Percentiles rank a stretch among this genome's conserved stretches.
Conservation (phyloP, 306 rosid genomes). For the Geum urbanum region DNA sequence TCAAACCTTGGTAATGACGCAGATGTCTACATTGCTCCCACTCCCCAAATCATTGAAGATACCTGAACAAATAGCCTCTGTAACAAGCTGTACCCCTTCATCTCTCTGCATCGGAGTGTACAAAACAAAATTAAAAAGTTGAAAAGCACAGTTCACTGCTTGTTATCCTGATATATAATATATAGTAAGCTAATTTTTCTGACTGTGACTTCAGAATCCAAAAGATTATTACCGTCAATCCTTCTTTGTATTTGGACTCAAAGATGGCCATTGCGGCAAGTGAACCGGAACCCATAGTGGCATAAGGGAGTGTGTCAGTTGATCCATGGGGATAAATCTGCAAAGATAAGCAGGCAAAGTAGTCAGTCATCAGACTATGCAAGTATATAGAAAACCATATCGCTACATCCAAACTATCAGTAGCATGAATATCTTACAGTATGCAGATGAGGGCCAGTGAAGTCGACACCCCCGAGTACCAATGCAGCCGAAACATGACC, state of each 20-base stretch:
- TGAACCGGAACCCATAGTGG: slow-evolving; percentile 64
- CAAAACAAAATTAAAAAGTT: background rate
- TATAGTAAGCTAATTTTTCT: background rate
- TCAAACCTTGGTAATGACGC: slow-evolving; percentile 91
- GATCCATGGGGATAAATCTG: slow-evolving; percentile 94
- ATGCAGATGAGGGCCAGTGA: slow-evolving; percentile 89
- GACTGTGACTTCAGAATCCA: background rate
- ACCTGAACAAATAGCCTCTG: slow-evolving; percentile 91
- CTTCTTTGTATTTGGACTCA: slow-evolving; percentile 71
- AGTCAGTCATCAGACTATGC: background rate
- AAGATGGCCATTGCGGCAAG: slow-evolving; percentile 59
- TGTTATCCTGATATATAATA: slow-evolving; percentile 9
- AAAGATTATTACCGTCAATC: slow-evolving; percentile 43
- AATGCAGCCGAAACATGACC: slow-evolving; percentile 83
- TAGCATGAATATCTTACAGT: slow-evolving; percentile 57
- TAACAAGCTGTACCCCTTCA: slow-evolving; percentile 7
- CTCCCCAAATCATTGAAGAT: slow-evolving; percentile 95
- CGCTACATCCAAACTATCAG: background rate
- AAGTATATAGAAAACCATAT: slow-evolving; percentile 8
- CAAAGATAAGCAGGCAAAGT: background rate
- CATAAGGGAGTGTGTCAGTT: slow-evolving; percentile 63
- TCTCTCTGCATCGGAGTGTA: slow-evolving; percentile 1
- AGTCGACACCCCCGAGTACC: slow-evolving; percentile 97
- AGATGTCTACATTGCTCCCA: slow-evolving; percentile 92
- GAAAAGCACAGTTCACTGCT: background rate